phyloP scores from a whole-genome alignment of 140 eudicot species.

The Oenanthe javanica region DNA sequence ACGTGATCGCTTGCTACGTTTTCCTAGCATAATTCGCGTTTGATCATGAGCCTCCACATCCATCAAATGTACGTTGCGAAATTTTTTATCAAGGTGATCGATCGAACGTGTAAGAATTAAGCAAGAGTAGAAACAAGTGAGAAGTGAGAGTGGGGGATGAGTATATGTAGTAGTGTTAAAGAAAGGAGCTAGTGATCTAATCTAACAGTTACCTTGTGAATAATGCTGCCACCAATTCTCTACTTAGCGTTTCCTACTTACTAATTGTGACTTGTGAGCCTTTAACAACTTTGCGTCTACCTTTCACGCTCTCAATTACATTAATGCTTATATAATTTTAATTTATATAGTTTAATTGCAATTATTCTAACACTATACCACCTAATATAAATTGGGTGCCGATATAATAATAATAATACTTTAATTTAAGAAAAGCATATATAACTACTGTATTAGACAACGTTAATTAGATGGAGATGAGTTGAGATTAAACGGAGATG shows the following conservation, averaged over 20 bases:
- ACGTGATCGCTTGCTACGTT: constrained; percentile 60
- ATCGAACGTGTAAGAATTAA: no score
- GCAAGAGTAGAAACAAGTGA: no score
- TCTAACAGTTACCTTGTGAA: constrained; percentile 21
- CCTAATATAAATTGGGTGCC: neutral
- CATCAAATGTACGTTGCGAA: no score
- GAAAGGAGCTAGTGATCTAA: neutral
- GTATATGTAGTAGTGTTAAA: neutral
- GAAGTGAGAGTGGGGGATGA: neutral
- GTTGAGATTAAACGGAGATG: no score
- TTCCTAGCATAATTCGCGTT: constrained; percentile 32
- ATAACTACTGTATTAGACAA: no score
- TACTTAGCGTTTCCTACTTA: constrained; percentile 37
- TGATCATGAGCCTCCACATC: no score
- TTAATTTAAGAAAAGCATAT: no score
- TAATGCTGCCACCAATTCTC: constrained; percentile 50
- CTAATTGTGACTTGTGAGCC: constrained; percentile 13
- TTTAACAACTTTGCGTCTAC: constrained; percentile 7
- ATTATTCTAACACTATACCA: constrained; percentile 17
- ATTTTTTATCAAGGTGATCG: no score
- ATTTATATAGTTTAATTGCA: constrained; percentile 19
- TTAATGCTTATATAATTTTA: constrained; percentile 10
- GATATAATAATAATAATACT: no score
- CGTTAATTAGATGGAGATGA: no score
- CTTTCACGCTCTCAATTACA: neutral